These are phyloP conservation scores for Thermothielavioides terrestris DNA, from an alignment of 495 filamentous ascomycete genomes.

Conservation along the genomic window DNA sequence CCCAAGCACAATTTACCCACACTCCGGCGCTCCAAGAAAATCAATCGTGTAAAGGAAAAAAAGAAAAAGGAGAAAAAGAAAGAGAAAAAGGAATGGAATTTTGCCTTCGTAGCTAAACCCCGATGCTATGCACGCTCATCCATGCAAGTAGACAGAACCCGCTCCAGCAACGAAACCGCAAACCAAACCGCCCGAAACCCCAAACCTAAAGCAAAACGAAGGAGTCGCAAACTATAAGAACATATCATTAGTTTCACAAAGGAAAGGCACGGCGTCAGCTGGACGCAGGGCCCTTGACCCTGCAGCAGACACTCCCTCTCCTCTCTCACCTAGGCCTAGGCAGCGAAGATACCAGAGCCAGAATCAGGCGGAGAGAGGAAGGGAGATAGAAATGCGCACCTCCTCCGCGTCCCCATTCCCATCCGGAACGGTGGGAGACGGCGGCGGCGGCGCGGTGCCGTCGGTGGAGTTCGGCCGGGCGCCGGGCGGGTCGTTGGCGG, in stretches of 20 bases:
- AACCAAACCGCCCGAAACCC: background rate
- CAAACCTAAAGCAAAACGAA: background rate
- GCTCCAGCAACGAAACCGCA: too few relatives aligned
- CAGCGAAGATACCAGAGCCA: too few relatives aligned
- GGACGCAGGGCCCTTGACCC: slow-evolving; percentile 1
- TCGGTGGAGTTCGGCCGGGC: background rate
- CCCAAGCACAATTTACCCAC: background rate
- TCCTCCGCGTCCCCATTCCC: background rate
- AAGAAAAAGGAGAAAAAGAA: background rate
- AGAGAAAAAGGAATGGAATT: background rate
- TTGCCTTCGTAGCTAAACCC: background rate
- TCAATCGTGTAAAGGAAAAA: background rate
- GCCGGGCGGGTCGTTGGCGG: slow-evolving; percentile 35
- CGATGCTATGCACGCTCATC: background rate
- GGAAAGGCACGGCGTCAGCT: background rate
- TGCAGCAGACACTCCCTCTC: background rate
- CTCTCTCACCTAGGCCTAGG: background rate
- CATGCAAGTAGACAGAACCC: slow-evolving; percentile 4
- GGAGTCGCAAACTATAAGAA: too few relatives aligned
- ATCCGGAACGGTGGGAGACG: background rate
- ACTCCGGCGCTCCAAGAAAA: background rate
- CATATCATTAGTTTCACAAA: too few relatives aligned
- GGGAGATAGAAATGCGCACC: background rate
- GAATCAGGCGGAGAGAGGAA: too few relatives aligned
- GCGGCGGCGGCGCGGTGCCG: background rate